Percentiles rank a stretch among this genome's conserved stretches.
These are phyloP conservation scores for Brassica cretica DNA, from an alignment of 345 rosid species.

Conservation along the genomic window DNA sequence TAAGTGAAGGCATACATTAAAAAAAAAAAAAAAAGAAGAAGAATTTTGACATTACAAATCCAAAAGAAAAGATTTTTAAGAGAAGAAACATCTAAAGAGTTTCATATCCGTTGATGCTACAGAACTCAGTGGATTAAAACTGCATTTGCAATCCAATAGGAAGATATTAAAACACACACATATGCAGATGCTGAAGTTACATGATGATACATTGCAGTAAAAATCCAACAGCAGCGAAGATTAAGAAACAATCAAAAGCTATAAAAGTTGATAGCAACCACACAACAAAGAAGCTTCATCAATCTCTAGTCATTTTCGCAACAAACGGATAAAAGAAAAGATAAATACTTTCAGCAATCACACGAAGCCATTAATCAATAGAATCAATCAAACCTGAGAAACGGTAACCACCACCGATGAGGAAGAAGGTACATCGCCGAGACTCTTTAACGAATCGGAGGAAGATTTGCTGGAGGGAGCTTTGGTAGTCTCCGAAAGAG, in stretches of 20 bases:
- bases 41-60: not conserved
- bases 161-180: not conserved
- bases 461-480: constrained; percentile 43
- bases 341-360: not conserved
- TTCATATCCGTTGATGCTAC: not conserved
- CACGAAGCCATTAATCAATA: not conserved
- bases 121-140: constrained; percentile 4
- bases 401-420: constrained; percentile 8
- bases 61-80: not conserved
- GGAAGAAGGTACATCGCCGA: constrained; percentile 32
- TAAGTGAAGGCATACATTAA: not conserved
- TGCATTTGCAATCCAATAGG: constrained; percentile 5
- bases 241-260: constrained; percentile 8
- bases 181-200: not conserved
- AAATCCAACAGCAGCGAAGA: constrained; percentile 4
- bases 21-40: not conserved
- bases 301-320: not conserved
- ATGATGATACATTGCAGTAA: constrained; percentile 15
- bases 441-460: constrained; percentile 40
- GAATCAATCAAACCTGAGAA: constrained; percentile 30
- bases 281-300: not conserved
- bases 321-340: not conserved
- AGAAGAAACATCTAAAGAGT: not conserved
- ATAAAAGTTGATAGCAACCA: constrained; percentile 4
- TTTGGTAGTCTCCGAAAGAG: constrained; percentile 55